Conservation (phyloP, 2,329 filamentous ascomycete genomes). For the Colletotrichum sp. region DNA sequence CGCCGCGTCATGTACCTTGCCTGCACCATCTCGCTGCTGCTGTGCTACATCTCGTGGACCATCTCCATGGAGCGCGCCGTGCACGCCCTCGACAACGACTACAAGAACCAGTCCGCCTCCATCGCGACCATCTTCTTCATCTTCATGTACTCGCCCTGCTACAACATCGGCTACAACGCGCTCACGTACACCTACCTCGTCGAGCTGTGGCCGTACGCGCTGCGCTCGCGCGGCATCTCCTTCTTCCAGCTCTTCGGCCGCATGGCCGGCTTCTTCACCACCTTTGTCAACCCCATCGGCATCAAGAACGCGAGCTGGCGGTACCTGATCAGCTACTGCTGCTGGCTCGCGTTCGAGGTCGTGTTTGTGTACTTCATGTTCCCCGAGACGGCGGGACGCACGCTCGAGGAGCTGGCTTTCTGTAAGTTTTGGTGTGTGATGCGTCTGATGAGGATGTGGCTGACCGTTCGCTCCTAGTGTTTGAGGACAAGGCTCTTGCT, state of each 20-base stretch:
- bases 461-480: constrained; percentile 22
- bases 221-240: constrained; percentile 57
- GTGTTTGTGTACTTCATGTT: constrained; percentile 77
- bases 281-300: constrained; percentile 24
- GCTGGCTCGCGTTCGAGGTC: constrained; percentile 30
- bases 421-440: neutral
- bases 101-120: constrained; percentile 34
- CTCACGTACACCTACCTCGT: constrained; percentile 66
- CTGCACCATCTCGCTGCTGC: constrained; percentile 41
- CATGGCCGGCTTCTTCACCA: constrained; percentile 21
- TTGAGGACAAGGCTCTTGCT: constrained; percentile 33
- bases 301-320: constrained; percentile 13
- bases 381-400: constrained; percentile 77
- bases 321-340: constrained; percentile 24
- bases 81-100: constrained; percentile 29
- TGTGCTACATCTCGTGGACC: constrained; percentile 60
- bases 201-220: constrained; percentile 63
- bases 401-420: constrained; percentile 65
- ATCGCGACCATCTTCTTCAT: constrained; percentile 58
- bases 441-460: neutral
- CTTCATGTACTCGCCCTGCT: constrained; percentile 58
- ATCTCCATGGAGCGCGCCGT: constrained; percentile 45
- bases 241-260: constrained; percentile 36
- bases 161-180: constrained; percentile 67
- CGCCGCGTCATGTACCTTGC: constrained; percentile 53